Percentiles rank a stretch among this genome's conserved stretches.
Evolutionary conservation across 2,329 filamentous ascomycete genomes (phyloP).

Genomic region (Thielaviopsis populi): DNA sequence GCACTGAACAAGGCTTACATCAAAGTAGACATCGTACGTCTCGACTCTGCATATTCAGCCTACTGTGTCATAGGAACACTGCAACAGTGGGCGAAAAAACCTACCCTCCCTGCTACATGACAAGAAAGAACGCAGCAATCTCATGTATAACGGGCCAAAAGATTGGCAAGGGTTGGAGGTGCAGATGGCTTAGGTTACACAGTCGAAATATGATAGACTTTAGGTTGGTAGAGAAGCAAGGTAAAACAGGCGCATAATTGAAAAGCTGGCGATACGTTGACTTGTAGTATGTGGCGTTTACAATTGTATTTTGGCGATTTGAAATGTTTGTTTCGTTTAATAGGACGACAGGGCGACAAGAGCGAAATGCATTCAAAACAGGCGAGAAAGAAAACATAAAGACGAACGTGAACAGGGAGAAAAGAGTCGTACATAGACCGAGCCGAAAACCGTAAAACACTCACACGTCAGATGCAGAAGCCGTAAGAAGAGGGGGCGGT

Average conservation of each 20-base stretch:
- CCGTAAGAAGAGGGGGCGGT: neutral
- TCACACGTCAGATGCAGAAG: neutral
- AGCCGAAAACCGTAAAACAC: neutral
- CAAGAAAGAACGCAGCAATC: neutral
- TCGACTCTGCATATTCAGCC: neutral
- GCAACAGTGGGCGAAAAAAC: neutral
- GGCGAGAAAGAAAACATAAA: neutral
- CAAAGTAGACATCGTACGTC: too few relatives aligned
- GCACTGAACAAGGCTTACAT: neutral
- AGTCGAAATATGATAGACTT: neutral
- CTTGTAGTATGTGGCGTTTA: constrained; percentile 6
- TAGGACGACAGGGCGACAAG: neutral
- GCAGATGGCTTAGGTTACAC: neutral
- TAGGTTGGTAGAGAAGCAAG: neutral
- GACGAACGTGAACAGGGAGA: neutral
- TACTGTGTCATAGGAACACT: neutral
- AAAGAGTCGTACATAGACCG: neutral
- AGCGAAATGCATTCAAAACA: constrained; percentile 9
- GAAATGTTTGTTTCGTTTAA: neutral
- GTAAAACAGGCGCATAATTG: neutral
- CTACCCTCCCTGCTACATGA: neutral
- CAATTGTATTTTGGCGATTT: neutral
- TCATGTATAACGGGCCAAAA: neutral
- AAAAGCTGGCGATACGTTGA: constrained; percentile 4
- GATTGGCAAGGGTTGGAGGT: neutral